Evolutionary conservation across 192 early-diverging fungal species (phyloP), one percentile per base, ranked within the genome.

Genomic region (Helicostylum pulchrum): DNA sequence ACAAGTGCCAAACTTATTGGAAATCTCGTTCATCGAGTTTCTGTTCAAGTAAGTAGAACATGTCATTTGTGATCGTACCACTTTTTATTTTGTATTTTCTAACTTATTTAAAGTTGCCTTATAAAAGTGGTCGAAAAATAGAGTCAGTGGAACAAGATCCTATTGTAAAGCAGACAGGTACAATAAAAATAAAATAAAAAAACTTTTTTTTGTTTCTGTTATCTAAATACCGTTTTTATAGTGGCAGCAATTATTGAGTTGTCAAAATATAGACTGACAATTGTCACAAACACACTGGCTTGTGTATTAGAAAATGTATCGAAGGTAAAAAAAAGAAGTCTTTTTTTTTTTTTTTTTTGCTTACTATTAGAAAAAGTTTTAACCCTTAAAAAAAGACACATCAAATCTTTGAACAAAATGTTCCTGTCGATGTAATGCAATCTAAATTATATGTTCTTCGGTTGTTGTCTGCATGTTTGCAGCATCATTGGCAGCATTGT

Each of bases 401-500:
- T 48, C 50, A 57, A 63, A 47, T 61, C 17, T 64, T 42, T 73
- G 85, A 88, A 57, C 67, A 80, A 20, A 53, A 59, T 44, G 62
- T 81, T 21, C 82, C 86, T n/a, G 61, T 79, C 10, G 80, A 91
- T 19, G 77, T 57, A 19, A 54, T 92, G 64, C 90, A 96, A 64
- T 93, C 92, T 21, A 92, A 94, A 72, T 76, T 92, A 12, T 91
- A 92, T 69, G 74, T 94, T n/a, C 80, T 94, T 58, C 83, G 89
- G 50, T 78, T 94, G 32, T 68, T 94, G 31, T 90, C 89, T 7
- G 83, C 86, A 53, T 93, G 92, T 72, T 89, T 93, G 87, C 86
- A 90, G 45, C 86, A 85, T 63, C 82, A 91, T 66, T 93, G 92
- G 91, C 87, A 93, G 56, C 78, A 78, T 62, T 84, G 84, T 73